Evolutionary conservation across 306 rosid genomes (phyloP).

Genomic region (Sphenostylis stenocarpa): DNA sequence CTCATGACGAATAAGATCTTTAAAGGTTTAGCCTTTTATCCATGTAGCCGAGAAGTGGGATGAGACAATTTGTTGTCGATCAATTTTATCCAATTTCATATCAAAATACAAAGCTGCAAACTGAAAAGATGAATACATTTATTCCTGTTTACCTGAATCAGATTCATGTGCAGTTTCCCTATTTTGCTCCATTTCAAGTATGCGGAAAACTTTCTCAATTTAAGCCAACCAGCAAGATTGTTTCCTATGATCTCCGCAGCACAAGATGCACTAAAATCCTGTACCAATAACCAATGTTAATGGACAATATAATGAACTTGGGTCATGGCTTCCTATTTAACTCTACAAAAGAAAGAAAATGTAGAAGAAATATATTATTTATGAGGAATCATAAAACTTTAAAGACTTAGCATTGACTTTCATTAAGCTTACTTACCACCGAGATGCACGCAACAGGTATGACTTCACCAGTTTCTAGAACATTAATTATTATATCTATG

Average conservation of each 20-base stretch:
- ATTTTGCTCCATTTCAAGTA: conserved; percentile 83
- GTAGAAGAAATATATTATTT: not conserved
- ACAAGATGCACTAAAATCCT: conserved; percentile 69
- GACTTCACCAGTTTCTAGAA: conserved; percentile 54
- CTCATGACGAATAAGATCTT: not conserved
- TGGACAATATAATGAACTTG: not conserved
- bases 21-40: not conserved
- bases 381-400: not conserved
- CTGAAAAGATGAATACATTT: not conserved
- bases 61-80: not conserved
- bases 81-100: not conserved
- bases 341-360: not conserved
- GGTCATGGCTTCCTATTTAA: not conserved
- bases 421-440: conserved; percentile 65
- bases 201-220: conserved; percentile 51
- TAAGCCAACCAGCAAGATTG: conserved; percentile 56
- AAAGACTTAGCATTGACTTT: not conserved
- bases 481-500: conserved; percentile 59
- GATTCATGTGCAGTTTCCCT: conserved; percentile 58
- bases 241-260: conserved; percentile 47
- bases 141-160: conserved; percentile 59
- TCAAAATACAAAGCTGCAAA: not conserved
- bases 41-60: not conserved
- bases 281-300: conserved; percentile 36
- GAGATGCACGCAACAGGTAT: conserved; percentile 76